Percentiles rank a stretch among this genome's conserved stretches.
phyloP scores from a whole-genome alignment of 2,329 filamentous ascomycete species.

The Proliferodiscus dingleyae region DNA sequence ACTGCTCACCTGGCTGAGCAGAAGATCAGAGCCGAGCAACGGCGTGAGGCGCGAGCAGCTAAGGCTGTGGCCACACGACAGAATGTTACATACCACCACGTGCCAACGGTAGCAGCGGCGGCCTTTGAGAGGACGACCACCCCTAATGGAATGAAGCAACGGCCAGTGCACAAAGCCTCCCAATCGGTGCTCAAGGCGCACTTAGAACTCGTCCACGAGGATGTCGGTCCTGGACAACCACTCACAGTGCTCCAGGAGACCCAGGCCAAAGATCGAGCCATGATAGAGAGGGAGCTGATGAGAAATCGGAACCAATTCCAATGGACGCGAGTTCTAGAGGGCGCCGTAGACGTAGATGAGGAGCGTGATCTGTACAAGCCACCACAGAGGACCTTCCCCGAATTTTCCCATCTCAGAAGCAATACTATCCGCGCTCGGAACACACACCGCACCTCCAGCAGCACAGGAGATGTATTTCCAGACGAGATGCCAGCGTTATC shows the following conservation, averaged over 20 bases:
- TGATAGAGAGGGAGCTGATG: constrained; percentile 34
- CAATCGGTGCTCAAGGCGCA: constrained; percentile 39
- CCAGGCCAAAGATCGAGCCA: constrained; percentile 22
- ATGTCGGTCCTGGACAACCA: constrained; percentile 13
- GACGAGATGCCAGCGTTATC: constrained; percentile 9
- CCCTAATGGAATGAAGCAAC: constrained; percentile 35
- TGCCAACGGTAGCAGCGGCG: constrained; percentile 49
- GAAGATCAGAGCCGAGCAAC: constrained; percentile 34
- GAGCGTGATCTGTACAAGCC: constrained; percentile 27
- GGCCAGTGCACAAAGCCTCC: constrained; percentile 41
- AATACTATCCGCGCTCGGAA: constrained; percentile 4
- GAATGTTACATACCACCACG: constrained; percentile 40
- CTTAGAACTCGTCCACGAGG: constrained; percentile 30
- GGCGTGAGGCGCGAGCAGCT: constrained; percentile 17
- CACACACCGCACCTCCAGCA: constrained; percentile 19
- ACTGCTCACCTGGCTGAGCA: constrained; percentile 47
- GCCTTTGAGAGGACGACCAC: constrained; percentile 53
- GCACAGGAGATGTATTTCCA: constrained; percentile 22
- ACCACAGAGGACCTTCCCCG: constrained; percentile 32
- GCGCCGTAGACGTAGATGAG: constrained; percentile 31
- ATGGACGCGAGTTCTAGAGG: constrained; percentile 34
- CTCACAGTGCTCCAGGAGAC: constrained; percentile 17
- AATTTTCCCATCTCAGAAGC: constrained; percentile 18
- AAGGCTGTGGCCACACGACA: constrained; percentile 14
- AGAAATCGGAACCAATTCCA: constrained; percentile 43